Conservation (phyloP, 139 green algal species). For the Chlamydomonas incerta region DNA sequence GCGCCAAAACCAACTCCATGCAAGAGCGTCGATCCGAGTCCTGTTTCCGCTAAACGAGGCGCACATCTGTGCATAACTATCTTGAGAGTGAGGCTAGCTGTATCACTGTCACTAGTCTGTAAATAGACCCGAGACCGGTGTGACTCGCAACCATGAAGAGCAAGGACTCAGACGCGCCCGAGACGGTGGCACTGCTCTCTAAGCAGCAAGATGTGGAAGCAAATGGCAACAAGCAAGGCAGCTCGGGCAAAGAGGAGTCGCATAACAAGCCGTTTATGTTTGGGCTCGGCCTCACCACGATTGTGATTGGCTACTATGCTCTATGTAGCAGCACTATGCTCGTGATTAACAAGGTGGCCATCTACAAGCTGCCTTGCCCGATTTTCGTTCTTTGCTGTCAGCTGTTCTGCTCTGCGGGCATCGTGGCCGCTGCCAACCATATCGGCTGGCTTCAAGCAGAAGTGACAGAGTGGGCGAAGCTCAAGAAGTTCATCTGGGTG, state of each 20-base stretch:
- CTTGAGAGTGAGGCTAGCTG: no score
- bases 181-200: constrained; percentile 1
- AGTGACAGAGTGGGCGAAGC: constrained; percentile 35
- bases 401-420: constrained; percentile 26
- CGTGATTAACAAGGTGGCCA: constrained; percentile 61
- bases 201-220: neutral
- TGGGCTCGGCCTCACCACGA: neutral
- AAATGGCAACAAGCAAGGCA: neutral
- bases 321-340: constrained; percentile 53
- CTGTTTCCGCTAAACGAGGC: no score
- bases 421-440: constrained; percentile 7
- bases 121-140: no score
- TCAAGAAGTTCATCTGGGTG: constrained; percentile 51
- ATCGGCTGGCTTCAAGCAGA: constrained; percentile 37
- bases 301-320: constrained; percentile 47
- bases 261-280: neutral
- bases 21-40: no score
- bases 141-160: no score
- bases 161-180: no score
- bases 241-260: neutral
- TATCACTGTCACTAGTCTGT: no score
- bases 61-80: no score
- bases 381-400: constrained; percentile 54
- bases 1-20: no score
- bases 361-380: constrained; percentile 48